A percentile compares a stretch with the other conserved stretches of the same genome.
These are phyloP conservation scores for Hordeum pubiflorum DNA, from an alignment of 202 grass and related monocot genomes.

Conservation along the genomic window DNA sequence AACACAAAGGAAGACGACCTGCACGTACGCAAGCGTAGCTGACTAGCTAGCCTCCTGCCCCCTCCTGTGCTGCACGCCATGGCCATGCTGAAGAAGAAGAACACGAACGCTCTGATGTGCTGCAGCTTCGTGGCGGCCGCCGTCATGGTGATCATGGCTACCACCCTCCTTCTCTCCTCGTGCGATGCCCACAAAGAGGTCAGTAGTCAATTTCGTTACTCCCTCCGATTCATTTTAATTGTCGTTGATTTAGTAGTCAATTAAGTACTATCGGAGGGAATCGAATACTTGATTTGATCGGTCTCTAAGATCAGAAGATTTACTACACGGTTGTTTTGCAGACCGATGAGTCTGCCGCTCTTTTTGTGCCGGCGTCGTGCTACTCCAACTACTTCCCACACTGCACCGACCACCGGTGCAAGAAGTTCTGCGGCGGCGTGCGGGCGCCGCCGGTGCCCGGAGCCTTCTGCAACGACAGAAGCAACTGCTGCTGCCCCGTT, in stretches of 20 bases:
- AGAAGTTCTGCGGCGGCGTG: background rate
- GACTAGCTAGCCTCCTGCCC: no score
- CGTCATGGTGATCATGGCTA: background rate
- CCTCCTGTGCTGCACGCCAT: background rate
- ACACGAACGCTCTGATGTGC: background rate
- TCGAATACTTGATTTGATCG: background rate
- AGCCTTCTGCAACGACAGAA: background rate
- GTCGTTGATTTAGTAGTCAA: no score
- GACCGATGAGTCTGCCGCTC: background rate
- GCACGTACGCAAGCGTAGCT: background rate
- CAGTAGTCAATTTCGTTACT: no score
- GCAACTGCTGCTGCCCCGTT: background rate
- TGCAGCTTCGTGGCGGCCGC: background rate
- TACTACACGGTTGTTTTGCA: background rate
- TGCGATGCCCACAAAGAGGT: background rate
- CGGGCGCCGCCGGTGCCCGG: background rate
- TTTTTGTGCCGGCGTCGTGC: background rate
- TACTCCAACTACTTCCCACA: no score
- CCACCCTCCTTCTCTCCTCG: background rate
- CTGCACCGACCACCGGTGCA: background rate
- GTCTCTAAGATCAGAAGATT: background rate
- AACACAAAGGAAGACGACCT: background rate
- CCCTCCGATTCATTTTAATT: no score
- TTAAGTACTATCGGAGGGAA: no score
- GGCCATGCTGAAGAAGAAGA: background rate